phyloP scores from a whole-genome alignment of 176 grass and related monocot genomes.

The Guadua angustifolia region DNA sequence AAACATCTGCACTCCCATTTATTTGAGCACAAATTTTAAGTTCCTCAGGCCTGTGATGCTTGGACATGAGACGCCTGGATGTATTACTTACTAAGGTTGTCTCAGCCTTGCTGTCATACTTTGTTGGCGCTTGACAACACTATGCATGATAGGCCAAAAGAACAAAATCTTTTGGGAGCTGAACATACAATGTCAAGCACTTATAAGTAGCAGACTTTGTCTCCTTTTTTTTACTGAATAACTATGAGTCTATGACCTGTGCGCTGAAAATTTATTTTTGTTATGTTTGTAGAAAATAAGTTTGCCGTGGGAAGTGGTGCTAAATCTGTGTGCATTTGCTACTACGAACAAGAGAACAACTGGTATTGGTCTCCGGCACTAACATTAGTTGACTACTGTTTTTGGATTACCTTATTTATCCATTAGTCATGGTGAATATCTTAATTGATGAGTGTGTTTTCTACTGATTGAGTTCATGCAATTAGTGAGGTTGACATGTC shows the following conservation, averaged over 20 bases:
- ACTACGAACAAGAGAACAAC: slow-evolving; percentile 94
- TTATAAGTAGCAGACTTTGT: background rate
- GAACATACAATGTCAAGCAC: background rate
- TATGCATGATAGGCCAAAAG: background rate
- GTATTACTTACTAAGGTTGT: background rate
- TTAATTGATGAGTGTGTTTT: slow-evolving; percentile 8
- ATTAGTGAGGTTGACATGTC: slow-evolving; percentile 5
- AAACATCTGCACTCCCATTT: background rate
- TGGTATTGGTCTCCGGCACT: slow-evolving; percentile 60
- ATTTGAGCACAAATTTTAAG: background rate
- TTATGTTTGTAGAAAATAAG: slow-evolving; percentile 86
- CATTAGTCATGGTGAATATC: background rate
- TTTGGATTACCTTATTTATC: slow-evolving; percentile 22
- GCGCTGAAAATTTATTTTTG: slow-evolving; percentile 13
- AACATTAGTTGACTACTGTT: slow-evolving; percentile 11
- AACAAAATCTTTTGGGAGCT: background rate
- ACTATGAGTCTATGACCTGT: background rate
- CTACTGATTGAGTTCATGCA: slow-evolving; percentile 12
- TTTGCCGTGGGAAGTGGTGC: slow-evolving; percentile 99
- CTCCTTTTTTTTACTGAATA: background rate
- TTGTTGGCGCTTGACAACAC: slow-evolving; percentile 1
- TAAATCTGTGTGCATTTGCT: slow-evolving; percentile 95
- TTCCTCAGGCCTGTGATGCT: slow-evolving; percentile 15
- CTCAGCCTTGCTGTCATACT: background rate
- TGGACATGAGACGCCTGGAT: background rate